phyloP scores from a whole-genome alignment of 345 rosid species.

The Cardamine resedifolia region DNA sequence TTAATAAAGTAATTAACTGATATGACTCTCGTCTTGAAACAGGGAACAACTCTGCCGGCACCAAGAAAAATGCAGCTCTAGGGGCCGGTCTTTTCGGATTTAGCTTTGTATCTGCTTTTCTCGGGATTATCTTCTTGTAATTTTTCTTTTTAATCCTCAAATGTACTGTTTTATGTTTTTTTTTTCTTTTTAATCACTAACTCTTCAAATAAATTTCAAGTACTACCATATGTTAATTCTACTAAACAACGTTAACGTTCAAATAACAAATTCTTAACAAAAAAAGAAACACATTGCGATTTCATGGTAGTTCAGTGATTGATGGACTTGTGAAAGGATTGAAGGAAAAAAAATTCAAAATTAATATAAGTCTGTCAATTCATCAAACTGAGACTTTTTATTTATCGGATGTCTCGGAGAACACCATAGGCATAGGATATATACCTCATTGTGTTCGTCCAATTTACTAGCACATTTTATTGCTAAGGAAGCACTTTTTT shows the following conservation, averaged over 20 bases:
- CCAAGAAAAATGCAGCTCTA: background rate
- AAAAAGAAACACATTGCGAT: background rate
- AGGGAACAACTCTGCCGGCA: conserved; percentile 21
- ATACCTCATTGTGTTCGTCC: no score
- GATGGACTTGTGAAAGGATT: background rate
- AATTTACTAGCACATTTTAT: no score
- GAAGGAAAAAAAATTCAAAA: no score
- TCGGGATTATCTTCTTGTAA: background rate
- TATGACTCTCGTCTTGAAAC: conserved; percentile 19
- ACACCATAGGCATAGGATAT: no score
- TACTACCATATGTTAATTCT: background rate
- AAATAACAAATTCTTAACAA: background rate
- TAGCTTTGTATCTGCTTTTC: conserved; percentile 20
- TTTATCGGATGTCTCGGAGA: no score
- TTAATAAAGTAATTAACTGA: background rate
- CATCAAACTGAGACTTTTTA: no score
- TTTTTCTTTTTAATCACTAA: background rate
- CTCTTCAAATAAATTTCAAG: background rate
- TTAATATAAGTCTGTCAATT: no score
- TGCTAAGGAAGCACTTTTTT: no score
- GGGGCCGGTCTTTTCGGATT: conserved; percentile 6
- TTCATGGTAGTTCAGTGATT: background rate
- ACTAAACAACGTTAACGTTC: background rate
- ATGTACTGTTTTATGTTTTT: background rate
- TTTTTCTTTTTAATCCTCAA: background rate